phyloP scores from a whole-genome alignment of 768 basidiomycete species.

The Mycena alexandri region DNA sequence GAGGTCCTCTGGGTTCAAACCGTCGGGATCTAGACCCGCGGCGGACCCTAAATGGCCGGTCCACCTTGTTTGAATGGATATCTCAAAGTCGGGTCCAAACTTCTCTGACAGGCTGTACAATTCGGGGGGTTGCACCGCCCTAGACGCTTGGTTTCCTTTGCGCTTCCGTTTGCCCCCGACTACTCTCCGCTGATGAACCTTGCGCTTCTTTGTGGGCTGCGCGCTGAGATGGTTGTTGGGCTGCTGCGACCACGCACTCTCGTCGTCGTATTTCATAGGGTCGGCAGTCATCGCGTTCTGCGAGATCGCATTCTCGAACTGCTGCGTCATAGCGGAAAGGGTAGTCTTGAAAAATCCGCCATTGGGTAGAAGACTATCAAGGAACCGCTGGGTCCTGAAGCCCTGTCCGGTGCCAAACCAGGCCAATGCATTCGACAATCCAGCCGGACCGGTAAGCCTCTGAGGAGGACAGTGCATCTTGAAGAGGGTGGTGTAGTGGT shows the following conservation, averaged over 20 bases:
- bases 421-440: neutral
- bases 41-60: neutral
- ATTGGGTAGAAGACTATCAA: neutral
- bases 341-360: neutral
- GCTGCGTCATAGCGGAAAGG: neutral
- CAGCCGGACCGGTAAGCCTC: neutral
- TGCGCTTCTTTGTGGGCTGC: neutral
- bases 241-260: neutral
- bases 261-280: neutral
- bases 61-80: neutral
- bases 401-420: conserved; percentile 8
- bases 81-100: neutral
- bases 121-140: too few relatives aligned
- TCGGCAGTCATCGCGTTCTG: neutral
- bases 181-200: too few relatives aligned
- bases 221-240: neutral
- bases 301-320: neutral
- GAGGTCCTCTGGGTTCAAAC: neutral
- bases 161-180: too few relatives aligned
- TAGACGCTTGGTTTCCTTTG: too few relatives aligned
- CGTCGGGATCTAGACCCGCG: neutral
- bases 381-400: neutral
- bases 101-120: neutral
- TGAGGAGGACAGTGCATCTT: neutral
- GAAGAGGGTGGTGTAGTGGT: neutral